These are phyloP conservation scores for Canavalia gladiata DNA, from an alignment of 306 rosid genomes.

Conservation along the genomic window DNA sequence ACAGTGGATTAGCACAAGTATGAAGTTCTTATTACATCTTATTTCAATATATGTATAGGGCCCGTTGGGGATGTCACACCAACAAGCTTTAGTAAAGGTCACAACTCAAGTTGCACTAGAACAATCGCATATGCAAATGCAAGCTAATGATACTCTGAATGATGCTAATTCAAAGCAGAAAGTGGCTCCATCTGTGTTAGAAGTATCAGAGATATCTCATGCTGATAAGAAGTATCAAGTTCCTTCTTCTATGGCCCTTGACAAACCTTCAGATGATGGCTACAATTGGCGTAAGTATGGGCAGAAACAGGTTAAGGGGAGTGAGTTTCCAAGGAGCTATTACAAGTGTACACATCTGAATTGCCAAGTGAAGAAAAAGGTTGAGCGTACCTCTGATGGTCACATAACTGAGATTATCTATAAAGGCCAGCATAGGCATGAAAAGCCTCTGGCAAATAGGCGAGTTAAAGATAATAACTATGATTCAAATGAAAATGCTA, in stretches of 20 bases:
- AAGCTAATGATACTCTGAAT: constrained; percentile 59
- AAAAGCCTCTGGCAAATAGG: constrained; percentile 68
- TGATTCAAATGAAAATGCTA: constrained; percentile 61
- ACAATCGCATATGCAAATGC: constrained; percentile 75
- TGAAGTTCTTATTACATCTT: constrained; percentile 37
- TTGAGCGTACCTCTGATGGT: constrained; percentile 84
- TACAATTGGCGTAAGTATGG: constrained; percentile 97
- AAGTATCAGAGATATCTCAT: constrained; percentile 61
- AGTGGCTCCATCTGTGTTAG: constrained; percentile 61
- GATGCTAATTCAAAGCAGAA: constrained; percentile 62
- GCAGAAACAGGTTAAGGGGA: constrained; percentile 95
- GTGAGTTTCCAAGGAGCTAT: constrained; percentile 90
- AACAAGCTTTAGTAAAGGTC: constrained; percentile 94
- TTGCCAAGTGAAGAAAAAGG: constrained; percentile 91
- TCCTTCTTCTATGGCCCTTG: constrained; percentile 55
- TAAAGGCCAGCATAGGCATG: constrained; percentile 93
- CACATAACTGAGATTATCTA: constrained; percentile 88
- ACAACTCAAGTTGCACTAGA: constrained; percentile 89
- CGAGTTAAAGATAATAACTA: constrained; percentile 68
- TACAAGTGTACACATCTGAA: constrained; percentile 85
- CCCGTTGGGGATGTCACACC: constrained; percentile 94
- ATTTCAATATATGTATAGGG: constrained; percentile 66
- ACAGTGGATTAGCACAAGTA: constrained; percentile 23
- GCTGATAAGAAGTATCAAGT: constrained; percentile 67
- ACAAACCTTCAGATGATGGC: constrained; percentile 82